Conservation (phyloP, 257 asterid species). For the Verbena officinalis region DNA sequence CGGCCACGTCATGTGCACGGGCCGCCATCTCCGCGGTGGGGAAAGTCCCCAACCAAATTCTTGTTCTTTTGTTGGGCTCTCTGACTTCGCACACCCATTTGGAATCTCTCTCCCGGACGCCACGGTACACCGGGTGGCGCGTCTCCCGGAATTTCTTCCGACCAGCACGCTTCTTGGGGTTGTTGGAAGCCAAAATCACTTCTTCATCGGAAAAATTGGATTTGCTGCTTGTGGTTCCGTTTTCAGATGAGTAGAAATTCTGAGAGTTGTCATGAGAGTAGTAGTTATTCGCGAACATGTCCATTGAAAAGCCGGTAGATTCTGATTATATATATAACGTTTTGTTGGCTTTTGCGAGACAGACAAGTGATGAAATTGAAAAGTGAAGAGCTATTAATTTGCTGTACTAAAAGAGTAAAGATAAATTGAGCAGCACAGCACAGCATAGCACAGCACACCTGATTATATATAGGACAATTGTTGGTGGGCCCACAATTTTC, state of each 20-base stretch:
- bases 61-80: slow-evolving; percentile 66
- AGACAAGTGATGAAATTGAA: no score
- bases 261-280: not conserved
- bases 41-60: slow-evolving; percentile 82
- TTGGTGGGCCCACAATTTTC: no score
- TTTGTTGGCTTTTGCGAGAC: no score
- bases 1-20: slow-evolving; percentile 80
- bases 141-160: slow-evolving; percentile 71
- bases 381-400: no score
- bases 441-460: no score
- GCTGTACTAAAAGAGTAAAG: no score
- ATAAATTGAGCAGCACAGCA: no score
- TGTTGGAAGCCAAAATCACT: slow-evolving; percentile 52
- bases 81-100: slow-evolving; percentile 76
- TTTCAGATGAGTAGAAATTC: slow-evolving; percentile 16
- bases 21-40: slow-evolving; percentile 76
- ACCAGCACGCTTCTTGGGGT: slow-evolving; percentile 60
- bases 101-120: slow-evolving; percentile 55
- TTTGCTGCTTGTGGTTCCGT: not conserved
- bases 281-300: not conserved
- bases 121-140: slow-evolving; percentile 73
- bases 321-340: no score
- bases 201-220: slow-evolving; percentile 38
- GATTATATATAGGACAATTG: no score
- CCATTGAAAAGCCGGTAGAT: no score